These are phyloP conservation scores for Tricholoma saponaceum DNA, from an alignment of 768 basidiomycete species.

Conservation along the genomic window DNA sequence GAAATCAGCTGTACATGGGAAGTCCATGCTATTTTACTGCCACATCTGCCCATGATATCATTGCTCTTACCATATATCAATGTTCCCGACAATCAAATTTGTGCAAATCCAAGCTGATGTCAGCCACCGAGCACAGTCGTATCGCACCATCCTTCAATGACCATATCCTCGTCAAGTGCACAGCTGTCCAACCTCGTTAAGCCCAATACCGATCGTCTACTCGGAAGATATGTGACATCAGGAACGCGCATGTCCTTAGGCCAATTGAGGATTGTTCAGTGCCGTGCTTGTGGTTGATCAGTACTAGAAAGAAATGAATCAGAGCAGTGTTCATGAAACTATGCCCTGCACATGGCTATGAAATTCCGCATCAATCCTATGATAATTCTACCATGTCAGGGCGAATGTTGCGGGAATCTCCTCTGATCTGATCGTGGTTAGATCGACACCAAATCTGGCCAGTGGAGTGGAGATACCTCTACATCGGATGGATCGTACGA, in stretches of 20 bases:
- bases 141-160: too few species aligned
- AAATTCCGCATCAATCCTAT: background rate
- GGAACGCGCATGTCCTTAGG: background rate
- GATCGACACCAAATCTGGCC: conserved; percentile 7
- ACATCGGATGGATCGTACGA: conserved; percentile 14
- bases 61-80: background rate
- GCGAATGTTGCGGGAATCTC: conserved; percentile 7
- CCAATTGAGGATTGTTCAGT: background rate
- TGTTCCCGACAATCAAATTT: background rate
- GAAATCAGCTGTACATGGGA: background rate
- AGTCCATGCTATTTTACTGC: too few species aligned
- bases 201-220: background rate
- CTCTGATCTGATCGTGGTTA: conserved; percentile 7
- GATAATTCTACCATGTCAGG: background rate
- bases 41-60: background rate
- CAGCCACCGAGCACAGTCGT: background rate
- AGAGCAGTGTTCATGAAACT: background rate
- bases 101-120: background rate
- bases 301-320: background rate
- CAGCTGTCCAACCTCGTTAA: background rate
- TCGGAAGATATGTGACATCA: background rate
- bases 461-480: conserved; percentile 4
- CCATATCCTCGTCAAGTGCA: background rate
- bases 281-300: background rate
- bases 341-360: background rate